Evolutionary conservation across 1,284 basidiomycete species (phyloP).

Genomic region (Mycena citricolor): DNA sequence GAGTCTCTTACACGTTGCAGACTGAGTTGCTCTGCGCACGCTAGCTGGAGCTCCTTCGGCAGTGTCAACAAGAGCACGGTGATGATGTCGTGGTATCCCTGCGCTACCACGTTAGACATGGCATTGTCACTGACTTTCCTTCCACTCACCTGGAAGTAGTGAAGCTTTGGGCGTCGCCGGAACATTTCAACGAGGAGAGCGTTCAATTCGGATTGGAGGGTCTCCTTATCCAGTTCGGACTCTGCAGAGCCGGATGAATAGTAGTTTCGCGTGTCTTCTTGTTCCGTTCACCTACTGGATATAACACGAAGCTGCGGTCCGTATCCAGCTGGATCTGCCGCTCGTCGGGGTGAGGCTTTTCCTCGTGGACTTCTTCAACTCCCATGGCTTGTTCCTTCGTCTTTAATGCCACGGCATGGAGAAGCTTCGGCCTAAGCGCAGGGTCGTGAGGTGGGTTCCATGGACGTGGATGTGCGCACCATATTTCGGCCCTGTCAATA

Average conservation of each 20-base stretch:
- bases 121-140: background rate
- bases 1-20: conserved; percentile 84
- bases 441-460: background rate
- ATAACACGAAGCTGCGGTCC: conserved; percentile 85
- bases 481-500: conserved; percentile 50
- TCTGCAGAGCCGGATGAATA: conserved; percentile 25
- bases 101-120: no score
- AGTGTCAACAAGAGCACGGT: conserved; percentile 85
- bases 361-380: conserved; percentile 10
- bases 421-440: conserved; percentile 44
- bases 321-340: conserved; percentile 85
- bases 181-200: conserved; percentile 77
- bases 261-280: conserved; percentile 12
- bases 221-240: conserved; percentile 37
- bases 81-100: conserved; percentile 93
- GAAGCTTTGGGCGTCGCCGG: conserved; percentile 67
- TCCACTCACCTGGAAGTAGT: conserved; percentile 78
- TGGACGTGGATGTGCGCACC: conserved; percentile 41
- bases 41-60: conserved; percentile 55
- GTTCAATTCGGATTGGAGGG: conserved; percentile 68
- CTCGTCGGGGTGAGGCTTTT: conserved; percentile 69
- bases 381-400: conserved; percentile 10
- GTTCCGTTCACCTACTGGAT: conserved; percentile 73
- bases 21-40: conserved; percentile 70
- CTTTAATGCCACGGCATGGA: conserved; percentile 32